These are phyloP conservation scores for Tulasnella sp. DNA, from an alignment of 768 basidiomycete species.

Conservation along the genomic window DNA sequence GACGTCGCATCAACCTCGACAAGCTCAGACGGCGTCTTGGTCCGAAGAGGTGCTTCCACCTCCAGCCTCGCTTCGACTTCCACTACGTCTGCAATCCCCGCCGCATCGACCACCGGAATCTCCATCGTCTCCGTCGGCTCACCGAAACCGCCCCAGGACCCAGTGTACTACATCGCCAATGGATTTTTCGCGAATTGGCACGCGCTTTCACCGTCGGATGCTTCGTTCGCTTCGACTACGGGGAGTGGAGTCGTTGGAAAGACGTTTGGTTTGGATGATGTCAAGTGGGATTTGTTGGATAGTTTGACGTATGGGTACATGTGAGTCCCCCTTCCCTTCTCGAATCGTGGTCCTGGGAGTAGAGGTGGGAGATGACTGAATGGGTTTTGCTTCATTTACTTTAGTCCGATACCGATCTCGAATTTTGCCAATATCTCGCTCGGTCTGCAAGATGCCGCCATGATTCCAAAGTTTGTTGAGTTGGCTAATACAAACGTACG, in stretches of 20 bases:
- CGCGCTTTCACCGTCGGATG: neutral
- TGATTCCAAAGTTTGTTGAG: constrained; percentile 6
- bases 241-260: constrained; percentile 2
- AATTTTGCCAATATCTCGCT: constrained; percentile 14
- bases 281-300: constrained; percentile 12
- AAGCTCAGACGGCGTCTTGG: neutral
- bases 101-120: neutral
- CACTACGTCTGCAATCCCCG: neutral
- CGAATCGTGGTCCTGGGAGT: no score
- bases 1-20: neutral
- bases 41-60: neutral
- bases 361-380: neutral
- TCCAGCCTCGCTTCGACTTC: neutral
- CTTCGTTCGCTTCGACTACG: neutral
- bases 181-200: constrained; percentile 17
- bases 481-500: constrained; percentile 6
- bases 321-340: neutral
- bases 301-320: constrained; percentile 15
- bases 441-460: constrained; percentile 3
- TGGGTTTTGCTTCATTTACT: neutral
- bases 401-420: constrained; percentile 11
- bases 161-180: constrained; percentile 13
- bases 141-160: neutral
- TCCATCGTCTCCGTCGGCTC: constrained; percentile 4
- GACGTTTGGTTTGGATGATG: constrained; percentile 6